Base-by-base conservation (phyloP, 768 basidiomycete genomes). In the Punctularia strigosozonata region DNA sequence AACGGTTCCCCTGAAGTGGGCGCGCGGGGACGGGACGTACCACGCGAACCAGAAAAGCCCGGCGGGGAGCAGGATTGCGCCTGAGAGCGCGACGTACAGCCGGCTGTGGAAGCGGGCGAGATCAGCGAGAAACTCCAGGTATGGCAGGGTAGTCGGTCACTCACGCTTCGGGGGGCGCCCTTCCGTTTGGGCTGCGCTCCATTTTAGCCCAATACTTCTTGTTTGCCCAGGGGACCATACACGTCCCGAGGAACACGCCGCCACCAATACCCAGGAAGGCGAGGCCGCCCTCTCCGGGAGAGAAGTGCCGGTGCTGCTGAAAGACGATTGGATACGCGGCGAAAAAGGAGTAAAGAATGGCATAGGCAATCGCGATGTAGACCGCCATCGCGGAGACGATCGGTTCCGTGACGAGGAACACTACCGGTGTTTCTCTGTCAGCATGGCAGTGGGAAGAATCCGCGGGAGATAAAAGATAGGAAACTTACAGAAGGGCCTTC, bases 31-130 rank as follows among this genome's bases (percentile, higher is more conserved):
- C 3, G 13, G 61, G 4, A 61, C 70, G 14, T 48, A 68, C 76
- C 76, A 79, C 30, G 77, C 75, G 53, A 80, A 79, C 73, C 72
- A 76, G 62, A 77, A 77, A 7, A 80, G 55, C 2, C 77, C 75
- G 35, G 73, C 55, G 1, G 78, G 78, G 22, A 71, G 52, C 31
- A 73, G 51, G 2, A 73, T 42, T 2, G 64, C 72, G 14, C 73
- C 76, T 17, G 71, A 31, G 47, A 75, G 72, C 26, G 71, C 69
- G 50, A 71, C 64, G 45, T 76, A 74, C 41, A 82, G 53, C n/a
- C 77, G 68, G 17, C 73, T 76, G 32, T 5, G 15, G 3, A 40
- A 23, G 31, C 6, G 14, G 21, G 7, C 8, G 13, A 31, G n/a
- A 26, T 40, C n/a, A 25, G 33, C 33, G 8, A 34, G 10, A 15